phyloP scores from a whole-genome alignment of 495 filamentous ascomycete species.

The Evernia prunastri region DNA sequence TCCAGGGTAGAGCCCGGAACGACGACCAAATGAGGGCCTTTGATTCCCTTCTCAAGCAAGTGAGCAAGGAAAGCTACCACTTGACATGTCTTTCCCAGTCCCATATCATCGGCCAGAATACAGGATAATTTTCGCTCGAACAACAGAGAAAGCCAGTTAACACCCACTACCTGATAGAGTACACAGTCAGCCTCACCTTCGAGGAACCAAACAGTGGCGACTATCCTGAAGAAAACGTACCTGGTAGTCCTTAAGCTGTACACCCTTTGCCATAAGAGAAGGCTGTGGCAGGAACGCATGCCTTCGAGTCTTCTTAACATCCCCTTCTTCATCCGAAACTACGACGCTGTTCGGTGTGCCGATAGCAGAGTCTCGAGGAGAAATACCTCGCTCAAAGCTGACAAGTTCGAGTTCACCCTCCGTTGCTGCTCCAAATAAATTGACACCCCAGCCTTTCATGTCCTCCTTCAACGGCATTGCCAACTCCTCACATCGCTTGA shows the following conservation, averaged over 20 bases:
- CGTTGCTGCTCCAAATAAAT: constrained; percentile 58
- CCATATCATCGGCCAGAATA: constrained; percentile 97
- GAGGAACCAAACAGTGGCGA: neutral
- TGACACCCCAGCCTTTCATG: constrained; percentile 72
- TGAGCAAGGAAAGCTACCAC: constrained; percentile 89
- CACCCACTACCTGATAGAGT: constrained; percentile 56
- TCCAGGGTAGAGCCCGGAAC: constrained; percentile 90
- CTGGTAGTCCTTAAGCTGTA: constrained; percentile 84
- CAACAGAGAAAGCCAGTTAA: constrained; percentile 86
- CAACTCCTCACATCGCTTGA: constrained; percentile 60
- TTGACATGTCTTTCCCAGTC: constrained; percentile 93
- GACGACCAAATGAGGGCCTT: constrained; percentile 78
- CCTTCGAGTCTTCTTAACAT: constrained; percentile 39
- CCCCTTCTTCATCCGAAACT: constrained; percentile 44
- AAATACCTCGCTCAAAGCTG: constrained; percentile 43
- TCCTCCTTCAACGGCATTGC: constrained; percentile 60
- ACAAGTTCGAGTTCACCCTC: constrained; percentile 63
- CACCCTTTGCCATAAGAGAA: constrained; percentile 58
- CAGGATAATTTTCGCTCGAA: constrained; percentile 71
- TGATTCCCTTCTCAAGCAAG: constrained; percentile 57
- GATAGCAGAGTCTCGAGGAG: constrained; percentile 60
- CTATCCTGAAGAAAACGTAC: neutral
- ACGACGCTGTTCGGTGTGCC: constrained; percentile 58
- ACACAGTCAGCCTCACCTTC: neutral
- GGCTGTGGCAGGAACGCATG: constrained; percentile 61